Percentiles rank a stretch among this genome's conserved stretches.
These are phyloP conservation scores for Solanum pimpinellifolium DNA, from an alignment of 257 asterid species.

Conservation along the genomic window DNA sequence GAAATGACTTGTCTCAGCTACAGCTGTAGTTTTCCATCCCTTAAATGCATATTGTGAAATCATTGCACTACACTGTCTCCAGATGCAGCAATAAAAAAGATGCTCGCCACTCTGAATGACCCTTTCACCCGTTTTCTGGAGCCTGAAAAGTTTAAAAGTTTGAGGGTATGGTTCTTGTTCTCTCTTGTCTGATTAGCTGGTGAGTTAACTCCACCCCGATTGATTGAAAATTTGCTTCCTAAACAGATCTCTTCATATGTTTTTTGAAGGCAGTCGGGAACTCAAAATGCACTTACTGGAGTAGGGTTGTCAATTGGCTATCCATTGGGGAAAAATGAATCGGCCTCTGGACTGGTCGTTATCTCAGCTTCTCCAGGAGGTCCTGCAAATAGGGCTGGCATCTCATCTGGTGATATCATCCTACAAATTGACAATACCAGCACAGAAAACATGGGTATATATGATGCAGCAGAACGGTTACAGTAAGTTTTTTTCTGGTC, in stretches of 20 bases:
- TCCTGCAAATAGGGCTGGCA: conserved; percentile 88
- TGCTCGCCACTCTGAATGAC: conserved; percentile 89
- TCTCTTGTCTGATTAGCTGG: conserved; percentile 1
- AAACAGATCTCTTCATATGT: conserved; percentile 21
- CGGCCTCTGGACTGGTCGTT: conserved; percentile 67
- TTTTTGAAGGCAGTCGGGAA: conserved; percentile 97
- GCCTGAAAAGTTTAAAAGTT: conserved; percentile 78
- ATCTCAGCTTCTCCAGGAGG: conserved; percentile 92
- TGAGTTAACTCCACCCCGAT: background rate
- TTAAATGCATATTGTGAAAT: background rate
- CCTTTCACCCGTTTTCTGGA: conserved; percentile 97
- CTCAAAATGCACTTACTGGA: conserved; percentile 78
- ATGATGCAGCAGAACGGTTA: conserved; percentile 87
- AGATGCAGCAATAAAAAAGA: conserved; percentile 91
- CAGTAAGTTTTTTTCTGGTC: conserved; percentile 50
- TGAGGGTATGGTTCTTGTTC: conserved; percentile 57
- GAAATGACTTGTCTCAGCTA: background rate
- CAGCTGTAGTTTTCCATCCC: background rate
- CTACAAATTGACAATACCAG: conserved; percentile 66
- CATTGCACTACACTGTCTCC: background rate
- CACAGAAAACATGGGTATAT: conserved; percentile 77
- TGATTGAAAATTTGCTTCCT: conserved; percentile 4
- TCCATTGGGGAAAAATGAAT: conserved; percentile 47
- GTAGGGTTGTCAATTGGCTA: conserved; percentile 95
- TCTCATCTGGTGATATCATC: conserved; percentile 74